A percentile compares a stretch with the other conserved stretches of the same genome.
Conservation (phyloP, 768 basidiomycete genomes). For the Tricholoma matsutake region DNA sequence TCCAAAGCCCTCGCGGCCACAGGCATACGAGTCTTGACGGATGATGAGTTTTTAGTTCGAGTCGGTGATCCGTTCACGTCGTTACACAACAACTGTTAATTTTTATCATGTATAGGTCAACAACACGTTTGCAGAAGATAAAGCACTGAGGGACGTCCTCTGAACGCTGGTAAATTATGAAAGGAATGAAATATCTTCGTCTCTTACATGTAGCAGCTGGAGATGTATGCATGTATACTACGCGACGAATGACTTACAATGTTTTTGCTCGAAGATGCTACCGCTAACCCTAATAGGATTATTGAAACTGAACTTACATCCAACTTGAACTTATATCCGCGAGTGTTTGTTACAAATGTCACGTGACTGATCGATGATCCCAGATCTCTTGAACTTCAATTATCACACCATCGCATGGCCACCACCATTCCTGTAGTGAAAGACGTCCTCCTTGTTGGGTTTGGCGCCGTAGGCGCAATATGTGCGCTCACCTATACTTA, state of each 20-base stretch:
- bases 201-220: neutral
- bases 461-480: constrained; percentile 63
- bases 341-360: too few relatives aligned
- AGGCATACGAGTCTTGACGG: constrained; percentile 67
- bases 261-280: too few relatives aligned
- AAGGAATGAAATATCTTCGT: neutral
- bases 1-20: constrained; percentile 70
- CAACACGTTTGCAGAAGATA: constrained; percentile 3
- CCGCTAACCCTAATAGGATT: too few relatives aligned
- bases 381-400: too few relatives aligned
- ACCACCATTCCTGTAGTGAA: constrained; percentile 7
- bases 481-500: constrained; percentile 37
- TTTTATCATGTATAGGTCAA: neutral
- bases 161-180: neutral
- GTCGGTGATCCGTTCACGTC: constrained; percentile 30
- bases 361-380: too few relatives aligned
- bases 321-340: too few relatives aligned
- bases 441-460: constrained; percentile 61
- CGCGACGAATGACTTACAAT: neutral
- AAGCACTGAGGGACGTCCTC: neutral
- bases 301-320: too few relatives aligned
- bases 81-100: neutral
- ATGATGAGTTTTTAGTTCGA: constrained; percentile 58
- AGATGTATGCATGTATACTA: neutral
- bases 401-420: too few relatives aligned